phyloP scores from a whole-genome alignment of 169 alveolate genomes.

The Plasmodium billcollinsi region DNA sequence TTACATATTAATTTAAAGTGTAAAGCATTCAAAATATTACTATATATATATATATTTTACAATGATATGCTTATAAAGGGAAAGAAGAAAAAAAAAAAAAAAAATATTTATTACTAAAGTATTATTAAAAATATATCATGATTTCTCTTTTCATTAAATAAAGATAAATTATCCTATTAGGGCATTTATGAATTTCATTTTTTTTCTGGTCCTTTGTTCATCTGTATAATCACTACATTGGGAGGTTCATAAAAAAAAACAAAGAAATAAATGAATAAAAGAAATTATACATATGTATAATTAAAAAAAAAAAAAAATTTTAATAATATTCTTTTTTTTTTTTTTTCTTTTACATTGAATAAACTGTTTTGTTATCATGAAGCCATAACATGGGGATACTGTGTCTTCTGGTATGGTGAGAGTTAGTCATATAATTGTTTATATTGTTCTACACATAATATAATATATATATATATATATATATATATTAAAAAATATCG shows the following conservation, averaged over 20 bases:
- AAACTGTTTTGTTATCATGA: conserved; percentile 29
- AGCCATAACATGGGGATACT: conserved; percentile 56
- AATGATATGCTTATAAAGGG: too few species aligned
- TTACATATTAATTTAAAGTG: too few species aligned
- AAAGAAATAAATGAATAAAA: background rate
- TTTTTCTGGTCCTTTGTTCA: background rate
- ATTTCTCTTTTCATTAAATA: too few species aligned
- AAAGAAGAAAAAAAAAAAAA: too few species aligned
- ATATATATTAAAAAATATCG: background rate
- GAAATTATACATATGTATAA: background rate
- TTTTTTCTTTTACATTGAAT: conserved; percentile 8
- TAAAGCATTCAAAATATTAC: too few species aligned
- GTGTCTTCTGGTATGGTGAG: conserved; percentile 9
- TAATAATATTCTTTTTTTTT: background rate
- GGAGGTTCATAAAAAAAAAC: too few species aligned
- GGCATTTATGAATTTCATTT: conserved; percentile 10
- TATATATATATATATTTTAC: background rate
- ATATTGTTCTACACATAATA: conserved; percentile 20
- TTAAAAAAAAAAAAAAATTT: background rate
- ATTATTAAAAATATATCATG: background rate
- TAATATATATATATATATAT: too few species aligned
- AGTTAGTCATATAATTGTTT: background rate
- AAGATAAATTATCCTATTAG: background rate
- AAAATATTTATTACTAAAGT: background rate
- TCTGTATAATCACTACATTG: conserved; percentile 10